A percentile compares a stretch with the other conserved stretches of the same genome.
phyloP scores from a whole-genome alignment of 192 early-diverging fungal species.

The Paraglomus brasilianum region DNA sequence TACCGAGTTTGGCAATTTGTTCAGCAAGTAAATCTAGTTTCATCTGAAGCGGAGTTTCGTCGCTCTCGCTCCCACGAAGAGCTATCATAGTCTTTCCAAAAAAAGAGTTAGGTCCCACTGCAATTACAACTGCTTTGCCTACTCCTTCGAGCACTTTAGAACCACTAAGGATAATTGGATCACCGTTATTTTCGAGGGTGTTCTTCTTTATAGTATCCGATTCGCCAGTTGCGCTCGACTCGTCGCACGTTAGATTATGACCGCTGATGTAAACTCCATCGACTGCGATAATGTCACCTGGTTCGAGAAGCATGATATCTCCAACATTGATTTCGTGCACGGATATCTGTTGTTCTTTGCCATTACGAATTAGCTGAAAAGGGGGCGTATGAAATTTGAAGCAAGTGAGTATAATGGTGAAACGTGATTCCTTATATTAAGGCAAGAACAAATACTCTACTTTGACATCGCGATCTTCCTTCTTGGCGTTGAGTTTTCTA shows the following conservation, averaged over 20 bases:
- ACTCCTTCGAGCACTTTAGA: constrained; percentile 89
- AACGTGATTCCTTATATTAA: neutral
- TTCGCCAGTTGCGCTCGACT: constrained; percentile 91
- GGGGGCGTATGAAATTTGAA: neutral
- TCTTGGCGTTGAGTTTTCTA: constrained; percentile 82
- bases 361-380: constrained; percentile 62
- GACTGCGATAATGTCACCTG: constrained; percentile 94
- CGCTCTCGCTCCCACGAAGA: constrained; percentile 65
- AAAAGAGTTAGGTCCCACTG: constrained; percentile 71
- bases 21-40: constrained; percentile 91
- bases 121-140: constrained; percentile 81
- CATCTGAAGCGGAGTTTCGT: constrained; percentile 89
- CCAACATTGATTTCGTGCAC: constrained; percentile 85
- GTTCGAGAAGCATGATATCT: constrained; percentile 81
- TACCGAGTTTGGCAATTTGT: constrained; percentile 91
- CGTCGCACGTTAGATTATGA: constrained; percentile 84
- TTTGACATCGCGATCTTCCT: constrained; percentile 80
- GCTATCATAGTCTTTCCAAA: constrained; percentile 90
- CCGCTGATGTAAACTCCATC: constrained; percentile 82
- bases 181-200: constrained; percentile 44
- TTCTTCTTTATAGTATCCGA: constrained; percentile 82
- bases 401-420: too few relatives aligned
- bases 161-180: constrained; percentile 87
- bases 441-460: constrained; percentile 21
- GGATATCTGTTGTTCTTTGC: constrained; percentile 69